Conservation (phyloP, 352 stramenopile genomes). For the Globisporangium solare region DNA sequence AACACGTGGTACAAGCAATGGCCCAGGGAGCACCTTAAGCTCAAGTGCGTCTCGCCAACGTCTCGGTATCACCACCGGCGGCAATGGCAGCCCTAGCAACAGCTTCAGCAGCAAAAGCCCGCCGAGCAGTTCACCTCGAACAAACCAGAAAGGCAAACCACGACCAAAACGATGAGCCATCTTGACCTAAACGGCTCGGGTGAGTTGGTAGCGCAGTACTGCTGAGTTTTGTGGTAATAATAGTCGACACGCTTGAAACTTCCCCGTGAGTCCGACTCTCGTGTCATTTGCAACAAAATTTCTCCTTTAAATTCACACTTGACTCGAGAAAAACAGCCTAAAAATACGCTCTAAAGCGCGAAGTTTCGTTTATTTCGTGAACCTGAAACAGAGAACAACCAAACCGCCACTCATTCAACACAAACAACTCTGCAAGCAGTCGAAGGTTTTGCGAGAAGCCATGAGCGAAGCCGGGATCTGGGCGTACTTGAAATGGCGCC, state of each 20-base stretch:
- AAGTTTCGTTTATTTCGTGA: too few species aligned
- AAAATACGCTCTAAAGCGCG: too few species aligned
- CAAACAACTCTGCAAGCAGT: too few species aligned
- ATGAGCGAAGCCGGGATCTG: neutral
- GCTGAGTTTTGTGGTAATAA: too few species aligned
- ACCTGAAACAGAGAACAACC: too few species aligned
- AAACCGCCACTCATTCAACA: too few species aligned
- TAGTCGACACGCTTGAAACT: too few species aligned
- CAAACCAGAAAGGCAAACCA: neutral
- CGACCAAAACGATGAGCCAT: neutral
- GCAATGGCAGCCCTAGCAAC: neutral
- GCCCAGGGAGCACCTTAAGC: slow-evolving; percentile 33
- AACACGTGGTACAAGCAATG: slow-evolving; percentile 30
- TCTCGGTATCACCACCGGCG: slow-evolving; percentile 23
- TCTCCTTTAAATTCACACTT: too few species aligned
- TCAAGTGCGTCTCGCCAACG: slow-evolving; percentile 39
- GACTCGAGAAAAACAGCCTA: too few species aligned
- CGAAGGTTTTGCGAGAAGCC: neutral
- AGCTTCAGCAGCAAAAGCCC: neutral
- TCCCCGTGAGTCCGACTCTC: too few species aligned
- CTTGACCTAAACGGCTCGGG: neutral
- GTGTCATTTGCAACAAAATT: too few species aligned
- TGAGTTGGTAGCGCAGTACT: neutral
- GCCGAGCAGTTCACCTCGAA: neutral
- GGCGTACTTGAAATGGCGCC: slow-evolving; percentile 7